A percentile compares a stretch with the other conserved stretches of the same genome.
Evolutionary conservation across 768 basidiomycete species (phyloP).

Genomic region (Suillus plorans): DNA sequence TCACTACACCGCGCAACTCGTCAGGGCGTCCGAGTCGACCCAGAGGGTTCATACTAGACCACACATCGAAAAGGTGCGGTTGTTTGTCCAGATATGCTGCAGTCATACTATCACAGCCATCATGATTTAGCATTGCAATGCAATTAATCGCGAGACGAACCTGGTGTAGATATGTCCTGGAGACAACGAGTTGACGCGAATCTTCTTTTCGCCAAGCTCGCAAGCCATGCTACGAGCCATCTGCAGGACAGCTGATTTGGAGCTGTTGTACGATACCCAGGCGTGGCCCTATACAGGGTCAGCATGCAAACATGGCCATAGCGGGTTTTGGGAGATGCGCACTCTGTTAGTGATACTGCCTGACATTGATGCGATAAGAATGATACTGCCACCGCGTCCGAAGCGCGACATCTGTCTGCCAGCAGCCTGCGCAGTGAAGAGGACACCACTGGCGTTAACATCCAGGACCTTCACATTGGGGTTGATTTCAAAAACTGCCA

Average conservation of each 20-base stretch:
- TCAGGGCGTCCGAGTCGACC: constrained; percentile 71
- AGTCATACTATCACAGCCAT: constrained; percentile 57
- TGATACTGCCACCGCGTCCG: constrained; percentile 50
- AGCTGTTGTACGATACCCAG: constrained; percentile 76
- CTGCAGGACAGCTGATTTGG: constrained; percentile 77
- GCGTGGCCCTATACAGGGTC: constrained; percentile 56
- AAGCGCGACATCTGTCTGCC: constrained; percentile 56
- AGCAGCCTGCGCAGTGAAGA: constrained; percentile 62
- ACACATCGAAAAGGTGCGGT: constrained; percentile 61
- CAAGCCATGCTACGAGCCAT: constrained; percentile 84
- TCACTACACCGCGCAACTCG: constrained; percentile 68
- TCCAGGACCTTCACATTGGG: constrained; percentile 51
- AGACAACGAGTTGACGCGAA: constrained; percentile 75
- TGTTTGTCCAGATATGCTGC: constrained; percentile 66
- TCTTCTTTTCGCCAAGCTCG: constrained; percentile 63
- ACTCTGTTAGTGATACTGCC: constrained; percentile 74
- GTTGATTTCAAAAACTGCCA: not conserved
- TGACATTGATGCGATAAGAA: constrained; percentile 61
- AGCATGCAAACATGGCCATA: not conserved
- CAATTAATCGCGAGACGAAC: constrained; percentile 30
- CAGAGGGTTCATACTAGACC: constrained; percentile 69
- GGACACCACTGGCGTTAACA: constrained; percentile 61
- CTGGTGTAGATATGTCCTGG: constrained; percentile 76
- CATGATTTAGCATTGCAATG: not conserved
- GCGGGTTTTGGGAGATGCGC: constrained; percentile 8